Evolutionary conservation across 805 yeast genomes (phyloP), one percentile per base, ranked within the genome.

Genomic region (Barnettozyma sucrosica): DNA sequence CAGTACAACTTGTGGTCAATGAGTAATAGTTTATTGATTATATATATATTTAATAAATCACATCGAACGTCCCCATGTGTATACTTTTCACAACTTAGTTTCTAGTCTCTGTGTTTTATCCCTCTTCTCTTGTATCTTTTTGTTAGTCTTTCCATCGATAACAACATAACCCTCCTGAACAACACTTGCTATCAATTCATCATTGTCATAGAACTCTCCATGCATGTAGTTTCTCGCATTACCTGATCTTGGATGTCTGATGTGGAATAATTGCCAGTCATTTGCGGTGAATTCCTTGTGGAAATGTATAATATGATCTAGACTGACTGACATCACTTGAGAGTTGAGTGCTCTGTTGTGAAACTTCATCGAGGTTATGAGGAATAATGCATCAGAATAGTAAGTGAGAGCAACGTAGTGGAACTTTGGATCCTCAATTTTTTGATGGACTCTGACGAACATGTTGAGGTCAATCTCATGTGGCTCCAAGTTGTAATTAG

Each of bases 221-320:
- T 71, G 73, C 57, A 83, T 63, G 40, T 83, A 61, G 11, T 78
- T 76, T 49, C 85, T 69, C 48, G 76, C 75, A 52, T 74, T 73
- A 14, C 71, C 72, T 3, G 81, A 70, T 45, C 79, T 68, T 21
- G 78, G 61, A 34, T 76, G 75, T 42, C 66, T 66, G 39, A 80
- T 68, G 41, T 75, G 69, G 46, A 76, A 74, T 14, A 71, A 67
- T 57, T 77, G 63, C 81, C 83, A 82, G 36, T 78, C 70, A 38
- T 72, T 67, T 2, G 70, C 66, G 37, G 71, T 66, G 49, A 79
- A 71, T 46, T 65, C 65, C 28, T 72, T 76, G 58, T 82, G 87
- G 67, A 84, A 81, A 61, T 81, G 81, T 28, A 85, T 73, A 0
- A 80, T 65, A 58, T 84, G 89, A 54, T 83, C 89, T 52, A 84